Conservation (phyloP, 768 basidiomycete genomes). For the Boletus bicolor region DNA sequence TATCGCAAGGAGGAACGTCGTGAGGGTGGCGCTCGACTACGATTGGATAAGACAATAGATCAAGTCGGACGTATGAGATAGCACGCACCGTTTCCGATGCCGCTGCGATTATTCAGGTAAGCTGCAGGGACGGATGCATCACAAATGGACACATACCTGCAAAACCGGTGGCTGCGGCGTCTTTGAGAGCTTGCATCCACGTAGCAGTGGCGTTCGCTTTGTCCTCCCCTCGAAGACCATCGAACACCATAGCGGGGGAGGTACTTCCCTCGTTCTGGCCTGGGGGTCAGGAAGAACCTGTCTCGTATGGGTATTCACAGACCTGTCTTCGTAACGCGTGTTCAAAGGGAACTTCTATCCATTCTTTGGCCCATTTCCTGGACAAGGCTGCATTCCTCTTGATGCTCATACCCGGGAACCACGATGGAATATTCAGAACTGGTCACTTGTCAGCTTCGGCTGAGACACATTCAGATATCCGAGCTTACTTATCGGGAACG, state of each 20-base stretch:
- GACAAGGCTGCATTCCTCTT: slow-evolving; percentile 8
- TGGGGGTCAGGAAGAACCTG: neutral
- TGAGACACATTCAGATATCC: neutral
- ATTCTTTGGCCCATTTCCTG: slow-evolving; percentile 7
- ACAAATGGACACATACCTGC: neutral
- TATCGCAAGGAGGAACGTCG: slow-evolving; percentile 16
- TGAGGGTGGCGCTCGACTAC: slow-evolving; percentile 9
- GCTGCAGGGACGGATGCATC: neutral
- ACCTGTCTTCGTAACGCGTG: slow-evolving; percentile 30
- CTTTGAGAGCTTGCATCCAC: slow-evolving; percentile 10
- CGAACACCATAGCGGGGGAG: slow-evolving; percentile 16
- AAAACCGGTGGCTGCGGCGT: slow-evolving; percentile 17
- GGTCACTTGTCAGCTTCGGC: neutral
- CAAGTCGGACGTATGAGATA: neutral
- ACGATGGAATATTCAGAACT: slow-evolving; percentile 20
- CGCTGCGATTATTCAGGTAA: slow-evolving; percentile 2
- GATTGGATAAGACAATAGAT: neutral
- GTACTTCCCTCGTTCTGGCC: slow-evolving; percentile 11
- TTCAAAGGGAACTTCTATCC: slow-evolving; percentile 26
- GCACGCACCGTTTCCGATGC: slow-evolving; percentile 18
- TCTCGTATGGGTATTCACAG: neutral
- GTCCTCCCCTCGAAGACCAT: slow-evolving; percentile 7
- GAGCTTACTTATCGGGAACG: slow-evolving; percentile 15
- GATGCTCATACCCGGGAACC: slow-evolving; percentile 18
- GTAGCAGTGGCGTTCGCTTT: neutral